phyloP scores from a whole-genome alignment of 495 filamentous ascomycete genomes.

The Bombardia bombarda region DNA sequence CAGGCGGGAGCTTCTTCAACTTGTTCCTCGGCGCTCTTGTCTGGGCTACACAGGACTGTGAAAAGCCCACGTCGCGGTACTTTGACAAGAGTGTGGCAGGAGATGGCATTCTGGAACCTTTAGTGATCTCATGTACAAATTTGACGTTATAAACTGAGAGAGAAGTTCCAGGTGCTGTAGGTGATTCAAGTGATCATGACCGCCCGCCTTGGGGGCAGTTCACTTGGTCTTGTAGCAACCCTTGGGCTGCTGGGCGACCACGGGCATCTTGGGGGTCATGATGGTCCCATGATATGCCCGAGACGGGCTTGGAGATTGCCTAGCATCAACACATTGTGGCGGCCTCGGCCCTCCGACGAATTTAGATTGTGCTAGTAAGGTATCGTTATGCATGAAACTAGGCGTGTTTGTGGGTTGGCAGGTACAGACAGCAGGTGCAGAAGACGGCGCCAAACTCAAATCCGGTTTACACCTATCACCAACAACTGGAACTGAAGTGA shows the following conservation, averaged over 20 bases:
- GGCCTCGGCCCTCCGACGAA: no score
- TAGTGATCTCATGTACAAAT: neutral
- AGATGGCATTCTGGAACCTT: neutral
- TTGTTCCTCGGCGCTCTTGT: slow-evolving; percentile 5
- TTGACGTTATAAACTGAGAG: neutral
- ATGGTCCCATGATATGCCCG: slow-evolving; percentile 3
- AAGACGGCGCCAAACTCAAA: no score
- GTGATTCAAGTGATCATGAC: no score
- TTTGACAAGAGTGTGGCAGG: neutral
- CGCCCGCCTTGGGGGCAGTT: no score
- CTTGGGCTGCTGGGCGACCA: neutral
- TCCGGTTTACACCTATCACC: no score
- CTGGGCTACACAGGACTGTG: neutral
- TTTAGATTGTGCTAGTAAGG: no score
- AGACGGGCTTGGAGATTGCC: no score
- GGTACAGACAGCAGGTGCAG: no score
- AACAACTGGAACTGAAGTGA: no score
- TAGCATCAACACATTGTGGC: no score
- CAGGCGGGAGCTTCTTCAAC: slow-evolving; percentile 6
- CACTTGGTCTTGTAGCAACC: neutral
- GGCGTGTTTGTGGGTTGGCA: no score
- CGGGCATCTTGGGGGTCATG: neutral
- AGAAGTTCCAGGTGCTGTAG: neutral
- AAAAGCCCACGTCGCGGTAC: neutral
- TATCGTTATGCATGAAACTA: no score